Base-by-base conservation (phyloP, 1,284 basidiomycete genomes). In the Anthracocystis setariae region DNA sequence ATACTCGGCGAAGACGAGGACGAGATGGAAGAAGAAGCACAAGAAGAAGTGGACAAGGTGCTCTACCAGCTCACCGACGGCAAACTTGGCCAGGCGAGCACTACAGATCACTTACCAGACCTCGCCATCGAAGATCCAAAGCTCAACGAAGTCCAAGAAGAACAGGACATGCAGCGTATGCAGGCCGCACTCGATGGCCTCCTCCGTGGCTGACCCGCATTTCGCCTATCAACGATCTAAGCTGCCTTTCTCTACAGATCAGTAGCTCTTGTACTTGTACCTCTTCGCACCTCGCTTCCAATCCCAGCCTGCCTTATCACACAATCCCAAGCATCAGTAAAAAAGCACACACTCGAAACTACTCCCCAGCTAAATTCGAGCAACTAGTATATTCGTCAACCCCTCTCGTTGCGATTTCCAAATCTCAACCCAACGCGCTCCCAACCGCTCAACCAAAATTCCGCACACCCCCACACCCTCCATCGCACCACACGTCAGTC, bases 21-120 rank as follows among this genome's bases (percentile, higher is more conserved):
- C 66, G 94, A 94, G 74, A 83, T 98, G 47, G 93, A 96, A 78
- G 94, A 95, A 75, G 96, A 98, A 84, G 96, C 96, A 0, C 93
- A 98, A 78, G 92, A 89, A 20, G 96, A 98, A 81, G 93, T 99
- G 12, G 95, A 98, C 83, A 97, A 95, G 83, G 92, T 99, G 3
- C 84, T 99, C 38, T 97, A 91, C 77, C 93, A 98, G 66, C 87
- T 99, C 62, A 99, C 96, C 7, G 91, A 97, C 77, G 96, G 95
- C 68, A 97, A 97, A 85, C 70, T 82, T 9, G 81, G 81, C 17
- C 71, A 78, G 50, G 78, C 77, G 3, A 58, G 44, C 33, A 60
- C 76, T 10, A 73, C 80, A 17, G 74, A 67, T 33, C 54, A 65
- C 24, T 59, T 81, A 4, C 77, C 80, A 5, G 72, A 75, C 10